These are phyloP conservation scores for Bauhinia variegata DNA, from an alignment of 306 rosid genomes.

Conservation along the genomic window DNA sequence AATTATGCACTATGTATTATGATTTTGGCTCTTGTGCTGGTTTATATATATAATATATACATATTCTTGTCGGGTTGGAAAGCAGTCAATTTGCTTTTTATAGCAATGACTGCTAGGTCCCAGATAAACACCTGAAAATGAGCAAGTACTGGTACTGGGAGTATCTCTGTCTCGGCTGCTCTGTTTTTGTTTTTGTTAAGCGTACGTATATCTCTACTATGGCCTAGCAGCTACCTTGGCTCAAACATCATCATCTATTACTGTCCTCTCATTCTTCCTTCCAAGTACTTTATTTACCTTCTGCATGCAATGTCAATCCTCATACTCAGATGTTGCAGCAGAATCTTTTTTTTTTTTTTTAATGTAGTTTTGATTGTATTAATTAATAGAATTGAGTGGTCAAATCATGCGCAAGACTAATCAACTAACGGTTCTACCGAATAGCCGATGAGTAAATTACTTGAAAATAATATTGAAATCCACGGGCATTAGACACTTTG, in stretches of 20 bases:
- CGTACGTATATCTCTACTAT: conserved; percentile 22
- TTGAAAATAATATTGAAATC: conserved; percentile 21
- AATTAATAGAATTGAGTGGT: conserved; percentile 59
- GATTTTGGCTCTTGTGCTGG: conserved; percentile 55
- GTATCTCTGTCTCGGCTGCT: conserved; percentile 23
- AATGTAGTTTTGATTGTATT: no score
- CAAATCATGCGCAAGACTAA: conserved; percentile 56
- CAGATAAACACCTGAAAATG: conserved; percentile 33
- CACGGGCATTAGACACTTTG: conserved; percentile 39
- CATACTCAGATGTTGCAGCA: conserved; percentile 24
- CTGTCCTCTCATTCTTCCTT: conserved; percentile 34
- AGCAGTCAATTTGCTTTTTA: conserved; percentile 33
- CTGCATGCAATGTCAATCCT: conserved; percentile 27
- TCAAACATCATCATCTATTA: conserved; percentile 30
- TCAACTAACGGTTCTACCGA: conserved; percentile 23
- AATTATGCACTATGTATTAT: no score
- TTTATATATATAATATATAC: no score
- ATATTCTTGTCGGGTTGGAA: conserved; percentile 42
- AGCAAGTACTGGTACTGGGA: conserved; percentile 31
- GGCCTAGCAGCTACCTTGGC: no score
- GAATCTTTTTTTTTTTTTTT: conserved; percentile 34
- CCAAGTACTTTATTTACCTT: conserved; percentile 35
- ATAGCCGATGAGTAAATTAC: conserved; percentile 40
- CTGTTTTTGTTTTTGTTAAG: conserved; percentile 14
- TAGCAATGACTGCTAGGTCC: conserved; percentile 29